Percentiles rank a stretch among this genome's conserved stretches.
These are phyloP conservation scores for Periconia sp. DNA, from an alignment of 2,329 filamentous ascomycete genomes.

Conservation along the genomic window DNA sequence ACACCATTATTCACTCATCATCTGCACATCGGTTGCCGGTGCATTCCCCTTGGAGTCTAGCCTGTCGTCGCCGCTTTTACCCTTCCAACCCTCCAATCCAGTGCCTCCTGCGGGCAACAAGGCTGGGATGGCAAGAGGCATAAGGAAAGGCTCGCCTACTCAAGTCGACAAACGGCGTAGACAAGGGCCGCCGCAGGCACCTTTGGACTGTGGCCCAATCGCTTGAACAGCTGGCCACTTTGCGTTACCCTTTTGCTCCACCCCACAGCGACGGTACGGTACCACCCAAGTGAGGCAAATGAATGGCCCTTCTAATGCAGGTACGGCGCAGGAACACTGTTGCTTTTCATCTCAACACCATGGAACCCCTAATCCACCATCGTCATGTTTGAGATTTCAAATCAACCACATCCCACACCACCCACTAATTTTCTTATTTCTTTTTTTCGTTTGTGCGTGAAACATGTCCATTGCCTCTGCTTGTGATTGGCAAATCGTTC, in stretches of 20 bases:
- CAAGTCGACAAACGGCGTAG: slow-evolving; percentile 30
- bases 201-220: slow-evolving; percentile 26
- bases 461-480: no score
- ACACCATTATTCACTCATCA: slow-evolving; percentile 27
- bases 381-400: background rate
- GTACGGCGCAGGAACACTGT: slow-evolving; percentile 45
- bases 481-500: background rate
- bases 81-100: slow-evolving; percentile 4
- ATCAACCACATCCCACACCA: slow-evolving; percentile 8
- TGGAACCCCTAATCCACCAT: background rate
- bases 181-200: slow-evolving; percentile 12
- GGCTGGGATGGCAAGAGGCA: no score
- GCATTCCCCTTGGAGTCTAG: slow-evolving; percentile 20
- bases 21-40: slow-evolving; percentile 31
- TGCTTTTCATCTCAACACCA: slow-evolving; percentile 19
- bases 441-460: no score
- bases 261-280: slow-evolving; percentile 33
- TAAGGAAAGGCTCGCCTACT: slow-evolving; percentile 18
- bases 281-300: slow-evolving; percentile 22
- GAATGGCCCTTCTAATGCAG: slow-evolving; percentile 39
- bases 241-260: slow-evolving; percentile 8
- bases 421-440: background rate
- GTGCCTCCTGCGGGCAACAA: slow-evolving; percentile 21
- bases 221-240: slow-evolving; percentile 9
- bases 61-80: slow-evolving; percentile 29